Evolutionary conservation across 73 alveolate species (phyloP).

Genomic region (Tetrahymena thermophila): DNA sequence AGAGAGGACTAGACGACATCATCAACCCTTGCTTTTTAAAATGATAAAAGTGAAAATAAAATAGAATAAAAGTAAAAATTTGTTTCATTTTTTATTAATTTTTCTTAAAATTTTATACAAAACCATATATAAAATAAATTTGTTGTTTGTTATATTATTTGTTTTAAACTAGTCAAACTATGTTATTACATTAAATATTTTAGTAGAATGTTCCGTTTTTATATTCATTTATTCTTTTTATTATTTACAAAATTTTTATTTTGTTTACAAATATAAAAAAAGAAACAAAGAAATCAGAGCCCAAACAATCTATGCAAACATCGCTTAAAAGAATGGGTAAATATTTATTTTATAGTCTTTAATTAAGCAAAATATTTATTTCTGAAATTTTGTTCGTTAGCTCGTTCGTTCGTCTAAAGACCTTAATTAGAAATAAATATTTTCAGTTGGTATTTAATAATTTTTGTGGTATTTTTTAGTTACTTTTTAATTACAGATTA

Average conservation of each 20-base stretch:
- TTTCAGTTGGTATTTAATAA: too few relatives aligned
- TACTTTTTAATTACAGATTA: neutral
- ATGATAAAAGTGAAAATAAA: neutral
- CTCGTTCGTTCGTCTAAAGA: neutral
- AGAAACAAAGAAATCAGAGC: neutral
- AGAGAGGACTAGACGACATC: neutral
- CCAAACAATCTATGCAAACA: neutral
- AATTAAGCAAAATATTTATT: neutral
- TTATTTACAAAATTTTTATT: too few relatives aligned
- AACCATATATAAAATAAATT: too few relatives aligned
- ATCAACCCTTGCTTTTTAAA: neutral
- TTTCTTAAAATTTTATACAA: too few relatives aligned
- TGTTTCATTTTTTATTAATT: too few relatives aligned
- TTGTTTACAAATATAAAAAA: neutral
- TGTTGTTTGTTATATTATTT: too few relatives aligned
- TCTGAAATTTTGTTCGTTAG: neutral
- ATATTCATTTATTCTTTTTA: too few relatives aligned
- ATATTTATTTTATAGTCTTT: neutral
- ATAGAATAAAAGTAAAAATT: neutral
- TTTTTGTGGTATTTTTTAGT: neutral
- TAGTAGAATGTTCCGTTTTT: too few relatives aligned
- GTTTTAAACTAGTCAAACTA: too few relatives aligned
- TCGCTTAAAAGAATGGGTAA: neutral
- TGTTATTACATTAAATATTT: too few relatives aligned
- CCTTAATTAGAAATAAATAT: neutral